phyloP scores from a whole-genome alignment of 2,329 filamentous ascomycete genomes.

The Moelleriella libera region DNA sequence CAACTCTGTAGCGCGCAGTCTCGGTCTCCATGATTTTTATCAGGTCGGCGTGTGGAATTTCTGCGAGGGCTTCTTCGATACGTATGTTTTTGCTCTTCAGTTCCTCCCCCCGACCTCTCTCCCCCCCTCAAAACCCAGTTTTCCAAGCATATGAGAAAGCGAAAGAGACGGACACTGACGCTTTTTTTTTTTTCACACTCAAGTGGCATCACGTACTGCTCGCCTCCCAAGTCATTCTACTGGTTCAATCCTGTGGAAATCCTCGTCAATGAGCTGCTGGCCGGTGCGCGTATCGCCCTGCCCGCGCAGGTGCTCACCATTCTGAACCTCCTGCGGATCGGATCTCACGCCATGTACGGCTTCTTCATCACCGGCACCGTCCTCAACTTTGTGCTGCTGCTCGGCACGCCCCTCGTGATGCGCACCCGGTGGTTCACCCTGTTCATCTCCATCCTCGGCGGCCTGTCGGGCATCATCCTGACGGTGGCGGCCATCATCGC shows the following conservation, averaged over 20 bases:
- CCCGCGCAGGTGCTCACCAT: slow-evolving; percentile 61
- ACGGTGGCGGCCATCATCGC: slow-evolving; percentile 60
- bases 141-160: no score
- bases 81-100: slow-evolving; percentile 22
- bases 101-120: not conserved
- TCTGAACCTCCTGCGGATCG: slow-evolving; percentile 58
- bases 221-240: slow-evolving; percentile 53
- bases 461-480: slow-evolving; percentile 52
- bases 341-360: slow-evolving; percentile 77
- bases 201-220: slow-evolving; percentile 65
- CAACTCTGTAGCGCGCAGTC: slow-evolving; percentile 73
- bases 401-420: slow-evolving; percentile 44
- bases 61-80: slow-evolving; percentile 69
- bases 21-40: slow-evolving; percentile 90
- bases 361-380: slow-evolving; percentile 64
- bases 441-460: slow-evolving; percentile 53
- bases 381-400: slow-evolving; percentile 59
- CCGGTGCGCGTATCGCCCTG: slow-evolving; percentile 71
- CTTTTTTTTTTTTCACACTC: slow-evolving; percentile 14
- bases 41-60: slow-evolving; percentile 85
- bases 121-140: not conserved
- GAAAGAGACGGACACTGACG: not conserved
- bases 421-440: slow-evolving; percentile 48
- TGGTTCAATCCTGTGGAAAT: slow-evolving; percentile 89
- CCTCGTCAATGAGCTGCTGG: slow-evolving; percentile 62